Conservation (phyloP, 805 yeast genomes). For the Ogataea henricii region DNA sequence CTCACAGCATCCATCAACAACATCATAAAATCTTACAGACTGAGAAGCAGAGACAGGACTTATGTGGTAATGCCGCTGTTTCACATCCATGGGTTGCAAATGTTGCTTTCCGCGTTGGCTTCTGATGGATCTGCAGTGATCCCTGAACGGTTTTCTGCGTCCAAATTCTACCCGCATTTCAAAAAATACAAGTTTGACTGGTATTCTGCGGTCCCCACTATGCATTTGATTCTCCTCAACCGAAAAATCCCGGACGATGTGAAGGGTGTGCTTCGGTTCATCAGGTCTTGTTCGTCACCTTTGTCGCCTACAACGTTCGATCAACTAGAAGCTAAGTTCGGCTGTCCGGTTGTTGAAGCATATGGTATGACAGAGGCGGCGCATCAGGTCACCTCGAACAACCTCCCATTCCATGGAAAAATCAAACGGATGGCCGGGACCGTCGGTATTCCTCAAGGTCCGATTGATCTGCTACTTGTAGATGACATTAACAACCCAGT, state of each 20-base stretch:
- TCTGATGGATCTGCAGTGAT: slow-evolving; percentile 63
- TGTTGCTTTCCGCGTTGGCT: slow-evolving; percentile 59
- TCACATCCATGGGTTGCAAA: slow-evolving; percentile 78
- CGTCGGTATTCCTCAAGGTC: slow-evolving; percentile 62
- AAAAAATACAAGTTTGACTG: slow-evolving; percentile 53
- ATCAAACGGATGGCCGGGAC: slow-evolving; percentile 69
- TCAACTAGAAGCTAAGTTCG: slow-evolving; percentile 55
- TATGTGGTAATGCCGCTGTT: slow-evolving; percentile 76
- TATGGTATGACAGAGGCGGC: slow-evolving; percentile 83
- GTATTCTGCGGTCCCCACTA: slow-evolving; percentile 81
- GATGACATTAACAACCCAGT: slow-evolving; percentile 51
- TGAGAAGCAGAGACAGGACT: slow-evolving; percentile 51
- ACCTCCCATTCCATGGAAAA: slow-evolving; percentile 50
- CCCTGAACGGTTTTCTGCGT: slow-evolving; percentile 64
- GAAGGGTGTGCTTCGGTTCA: slow-evolving; percentile 55
- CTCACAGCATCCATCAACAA: slow-evolving; percentile 60
- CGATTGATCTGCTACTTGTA: slow-evolving; percentile 64
- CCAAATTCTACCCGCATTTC: slow-evolving; percentile 61
- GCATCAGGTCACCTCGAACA: slow-evolving; percentile 78
- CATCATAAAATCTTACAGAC: slow-evolving; percentile 57
- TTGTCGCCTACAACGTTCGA: slow-evolving; percentile 66
- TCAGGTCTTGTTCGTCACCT: slow-evolving; percentile 72
- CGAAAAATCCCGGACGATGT: slow-evolving; percentile 52
- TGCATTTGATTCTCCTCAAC: slow-evolving; percentile 65
- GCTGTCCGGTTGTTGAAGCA: slow-evolving; percentile 73